These are phyloP conservation scores for Blastobotrys mokoenaii DNA, from an alignment of 805 yeast genomes.

Conservation along the genomic window DNA sequence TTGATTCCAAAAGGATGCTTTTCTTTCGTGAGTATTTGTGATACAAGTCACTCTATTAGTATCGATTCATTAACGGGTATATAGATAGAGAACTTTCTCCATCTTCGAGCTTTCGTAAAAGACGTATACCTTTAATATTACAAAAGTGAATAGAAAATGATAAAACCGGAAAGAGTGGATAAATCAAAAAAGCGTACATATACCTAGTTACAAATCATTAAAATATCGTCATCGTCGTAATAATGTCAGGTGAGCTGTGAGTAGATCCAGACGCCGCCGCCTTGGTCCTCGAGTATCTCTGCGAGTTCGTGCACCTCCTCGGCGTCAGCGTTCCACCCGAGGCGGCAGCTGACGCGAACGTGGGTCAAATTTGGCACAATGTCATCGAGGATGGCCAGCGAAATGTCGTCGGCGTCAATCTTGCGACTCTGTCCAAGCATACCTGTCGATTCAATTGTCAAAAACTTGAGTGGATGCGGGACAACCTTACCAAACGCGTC, in stretches of 20 bases:
- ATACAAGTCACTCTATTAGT: too few relatives aligned
- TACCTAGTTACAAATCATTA: too few relatives aligned
- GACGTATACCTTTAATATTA: too few relatives aligned
- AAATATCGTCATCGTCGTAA: background rate
- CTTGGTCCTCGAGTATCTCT: conserved; percentile 61
- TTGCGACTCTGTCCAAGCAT: conserved; percentile 71
- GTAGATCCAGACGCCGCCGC: conserved; percentile 44
- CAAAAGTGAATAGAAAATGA: too few relatives aligned
- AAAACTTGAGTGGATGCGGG: conserved; percentile 44
- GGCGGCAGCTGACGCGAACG: conserved; percentile 59
- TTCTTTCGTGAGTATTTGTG: too few relatives aligned
- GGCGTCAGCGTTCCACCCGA: conserved; percentile 68
- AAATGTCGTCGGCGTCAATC: conserved; percentile 80
- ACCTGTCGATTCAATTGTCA: conserved; percentile 79
- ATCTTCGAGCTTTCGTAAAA: too few relatives aligned
- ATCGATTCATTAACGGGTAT: too few relatives aligned
- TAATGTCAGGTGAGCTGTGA: background rate
- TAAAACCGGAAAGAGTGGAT: too few relatives aligned
- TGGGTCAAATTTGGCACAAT: conserved; percentile 60
- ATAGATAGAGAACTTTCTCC: too few relatives aligned
- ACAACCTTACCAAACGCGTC: conserved; percentile 26
- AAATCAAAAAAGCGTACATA: too few relatives aligned
- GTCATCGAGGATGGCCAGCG: conserved; percentile 72
- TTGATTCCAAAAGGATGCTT: too few relatives aligned
- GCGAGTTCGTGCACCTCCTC: conserved; percentile 57